Evolutionary conservation across 169 alveolate genomes (phyloP).

Genomic region (Eimeria brunetti): DNA sequence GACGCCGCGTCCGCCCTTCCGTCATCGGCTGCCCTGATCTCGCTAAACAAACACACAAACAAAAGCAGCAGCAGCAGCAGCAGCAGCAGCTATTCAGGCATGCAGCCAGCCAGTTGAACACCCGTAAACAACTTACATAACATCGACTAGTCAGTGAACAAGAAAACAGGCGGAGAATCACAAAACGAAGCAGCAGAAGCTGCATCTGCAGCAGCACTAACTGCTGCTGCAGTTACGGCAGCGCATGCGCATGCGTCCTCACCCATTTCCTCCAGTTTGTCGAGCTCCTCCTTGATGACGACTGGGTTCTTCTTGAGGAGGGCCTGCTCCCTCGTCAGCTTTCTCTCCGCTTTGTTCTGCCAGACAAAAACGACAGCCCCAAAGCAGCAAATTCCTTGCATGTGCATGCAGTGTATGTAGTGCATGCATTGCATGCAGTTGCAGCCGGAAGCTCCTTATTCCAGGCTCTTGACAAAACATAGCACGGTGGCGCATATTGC

Average conservation of each 20-base stretch:
- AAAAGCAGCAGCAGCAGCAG: neutral
- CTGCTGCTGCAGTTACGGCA: neutral
- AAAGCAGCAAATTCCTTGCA: neutral
- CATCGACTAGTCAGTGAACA: neutral
- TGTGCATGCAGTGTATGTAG: neutral
- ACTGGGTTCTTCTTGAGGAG: slow-evolving; percentile 74
- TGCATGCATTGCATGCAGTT: neutral
- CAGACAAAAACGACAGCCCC: neutral
- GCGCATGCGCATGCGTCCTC: neutral
- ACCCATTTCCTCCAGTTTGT: slow-evolving; percentile 67
- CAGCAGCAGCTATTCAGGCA: neutral
- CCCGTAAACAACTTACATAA: neutral
- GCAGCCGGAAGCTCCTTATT: neutral
- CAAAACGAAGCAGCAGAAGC: neutral
- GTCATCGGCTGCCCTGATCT: slow-evolving; percentile 51
- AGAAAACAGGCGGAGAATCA: neutral
- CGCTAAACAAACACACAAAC: neutral
- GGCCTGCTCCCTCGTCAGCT: slow-evolving; percentile 73
- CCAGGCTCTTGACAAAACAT: neutral
- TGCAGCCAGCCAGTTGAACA: neutral
- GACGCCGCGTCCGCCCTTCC: slow-evolving; percentile 51
- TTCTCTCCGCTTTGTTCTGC: slow-evolving; percentile 73
- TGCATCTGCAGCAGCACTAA: neutral
- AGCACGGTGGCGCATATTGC: neutral
- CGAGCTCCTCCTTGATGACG: slow-evolving; percentile 79